Evolutionary conservation across 2,329 filamentous ascomycete genomes (phyloP).

Genomic region (Pseudopithomyces chartarum): DNA sequence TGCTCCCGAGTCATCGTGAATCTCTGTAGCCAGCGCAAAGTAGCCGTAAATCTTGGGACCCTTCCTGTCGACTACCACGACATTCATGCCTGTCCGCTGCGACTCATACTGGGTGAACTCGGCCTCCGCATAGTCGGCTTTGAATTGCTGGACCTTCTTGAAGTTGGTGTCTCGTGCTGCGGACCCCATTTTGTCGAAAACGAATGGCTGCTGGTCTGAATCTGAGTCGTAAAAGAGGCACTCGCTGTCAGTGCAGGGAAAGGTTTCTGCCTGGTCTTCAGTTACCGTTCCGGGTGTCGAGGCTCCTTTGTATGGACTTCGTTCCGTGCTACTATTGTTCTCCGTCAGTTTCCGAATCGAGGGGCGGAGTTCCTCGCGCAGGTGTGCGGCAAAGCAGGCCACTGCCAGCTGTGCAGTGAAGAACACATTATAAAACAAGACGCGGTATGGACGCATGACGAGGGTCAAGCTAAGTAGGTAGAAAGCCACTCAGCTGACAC

Average conservation of each 20-base stretch:
- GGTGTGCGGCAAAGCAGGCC: not conserved
- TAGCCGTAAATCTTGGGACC: slow-evolving; percentile 96
- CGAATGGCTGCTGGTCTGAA: slow-evolving; percentile 8
- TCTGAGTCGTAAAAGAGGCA: not conserved
- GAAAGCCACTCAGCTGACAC: slow-evolving; percentile 5
- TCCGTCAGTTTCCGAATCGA: slow-evolving; percentile 14
- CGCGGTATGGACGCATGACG: not conserved
- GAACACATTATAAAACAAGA: not conserved
- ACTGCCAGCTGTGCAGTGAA: not conserved
- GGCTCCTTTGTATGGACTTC: slow-evolving; percentile 28
- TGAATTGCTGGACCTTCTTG: slow-evolving; percentile 82
- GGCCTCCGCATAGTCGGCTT: slow-evolving; percentile 86
- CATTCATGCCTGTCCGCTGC: slow-evolving; percentile 89
- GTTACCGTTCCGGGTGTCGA: not conserved
- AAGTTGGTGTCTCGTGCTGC: slow-evolving; percentile 63
- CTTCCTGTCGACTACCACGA: slow-evolving; percentile 87
- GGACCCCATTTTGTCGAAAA: slow-evolving; percentile 34
- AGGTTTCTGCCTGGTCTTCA: not conserved
- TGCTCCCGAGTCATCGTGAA: slow-evolving; percentile 94
- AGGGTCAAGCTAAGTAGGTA: not conserved
- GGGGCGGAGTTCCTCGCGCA: not conserved
- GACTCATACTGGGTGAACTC: slow-evolving; percentile 96
- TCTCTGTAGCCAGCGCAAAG: slow-evolving; percentile 95
- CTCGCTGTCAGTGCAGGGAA: not conserved
- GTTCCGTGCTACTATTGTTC: slow-evolving; percentile 40